These are phyloP conservation scores for Sclerospora graminicola DNA, from an alignment of 352 stramenopile species.

Conservation along the genomic window DNA sequence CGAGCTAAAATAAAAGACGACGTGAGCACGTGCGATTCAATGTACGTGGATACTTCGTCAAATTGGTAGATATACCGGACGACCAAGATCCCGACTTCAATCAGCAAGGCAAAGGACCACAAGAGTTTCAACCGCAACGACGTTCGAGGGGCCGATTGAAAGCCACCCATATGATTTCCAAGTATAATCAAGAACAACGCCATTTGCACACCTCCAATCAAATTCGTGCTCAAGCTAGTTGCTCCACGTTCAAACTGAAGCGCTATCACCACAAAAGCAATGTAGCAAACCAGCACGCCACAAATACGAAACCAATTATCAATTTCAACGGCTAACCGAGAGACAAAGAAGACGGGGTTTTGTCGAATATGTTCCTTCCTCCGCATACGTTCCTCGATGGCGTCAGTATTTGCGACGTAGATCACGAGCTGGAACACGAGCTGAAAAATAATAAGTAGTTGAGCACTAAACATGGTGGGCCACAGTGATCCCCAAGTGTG, in stretches of 20 bases:
- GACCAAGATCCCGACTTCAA: conserved; percentile 59
- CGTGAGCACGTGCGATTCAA: conserved; percentile 60
- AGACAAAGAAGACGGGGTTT: conserved; percentile 69
- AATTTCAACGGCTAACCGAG: conserved; percentile 53
- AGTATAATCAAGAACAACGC: conserved; percentile 52
- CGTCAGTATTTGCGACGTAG: conserved; percentile 64
- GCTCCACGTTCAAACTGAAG: conserved; percentile 50
- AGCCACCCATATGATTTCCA: conserved; percentile 60
- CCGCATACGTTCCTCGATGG: conserved; percentile 49
- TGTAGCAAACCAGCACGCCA: conserved; percentile 59
- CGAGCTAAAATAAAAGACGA: conserved; percentile 55
- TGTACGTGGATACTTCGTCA: conserved; percentile 45
- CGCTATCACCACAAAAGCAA: conserved; percentile 54
- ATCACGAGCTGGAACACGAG: conserved; percentile 81
- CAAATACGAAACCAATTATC: conserved; percentile 68
- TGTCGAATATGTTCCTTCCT: conserved; percentile 55
- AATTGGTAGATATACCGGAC: conserved; percentile 80
- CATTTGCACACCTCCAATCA: conserved; percentile 53
- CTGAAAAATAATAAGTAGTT: conserved; percentile 78
- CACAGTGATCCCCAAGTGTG: conserved; percentile 64
- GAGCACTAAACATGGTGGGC: conserved; percentile 71
- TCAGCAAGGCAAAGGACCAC: conserved; percentile 66
- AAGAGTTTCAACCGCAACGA: conserved; percentile 61
- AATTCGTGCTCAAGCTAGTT: conserved; percentile 46
- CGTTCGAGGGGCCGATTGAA: conserved; percentile 48